Conservation (phyloP, 805 yeast genomes). For the Kodamaea laetipori region DNA sequence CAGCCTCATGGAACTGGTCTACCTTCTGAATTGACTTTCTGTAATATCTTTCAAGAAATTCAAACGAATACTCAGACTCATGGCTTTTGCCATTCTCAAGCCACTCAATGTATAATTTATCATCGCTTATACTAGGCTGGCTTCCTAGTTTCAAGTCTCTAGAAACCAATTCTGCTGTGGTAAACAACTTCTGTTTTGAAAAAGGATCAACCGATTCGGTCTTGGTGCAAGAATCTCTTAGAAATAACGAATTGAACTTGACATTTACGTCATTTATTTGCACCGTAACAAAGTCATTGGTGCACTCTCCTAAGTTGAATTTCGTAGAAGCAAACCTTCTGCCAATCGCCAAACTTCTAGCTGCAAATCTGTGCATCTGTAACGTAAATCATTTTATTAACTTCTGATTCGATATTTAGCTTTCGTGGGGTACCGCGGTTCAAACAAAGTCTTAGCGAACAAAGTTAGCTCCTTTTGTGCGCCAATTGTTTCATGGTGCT, state of each 20-base stretch:
- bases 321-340: conserved; percentile 10
- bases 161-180: conserved; percentile 47
- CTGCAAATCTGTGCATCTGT: conserved; percentile 1
- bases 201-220: conserved; percentile 51
- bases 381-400: not conserved
- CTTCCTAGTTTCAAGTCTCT: conserved; percentile 16
- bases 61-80: conserved; percentile 42
- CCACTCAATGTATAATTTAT: conserved; percentile 46
- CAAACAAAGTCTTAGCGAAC: too few relatives aligned
- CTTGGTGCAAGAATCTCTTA: conserved; percentile 64
- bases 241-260: conserved; percentile 52
- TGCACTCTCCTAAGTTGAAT: conserved; percentile 19
- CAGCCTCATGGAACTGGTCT: conserved; percentile 39
- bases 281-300: conserved; percentile 29
- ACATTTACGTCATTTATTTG: conserved; percentile 25
- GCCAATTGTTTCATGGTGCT: too few relatives aligned
- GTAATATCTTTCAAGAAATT: conserved; percentile 50
- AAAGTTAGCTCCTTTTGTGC: too few relatives aligned
- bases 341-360: not conserved
- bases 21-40: conserved; percentile 31
- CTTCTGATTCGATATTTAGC: not conserved
- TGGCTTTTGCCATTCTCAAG: conserved; percentile 25
- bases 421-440: conserved; percentile 9
- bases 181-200: conserved; percentile 63
- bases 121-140: conserved; percentile 34